These are phyloP conservation scores for Trifolium fragiferum DNA, from an alignment of 306 rosid species.

Conservation along the genomic window DNA sequence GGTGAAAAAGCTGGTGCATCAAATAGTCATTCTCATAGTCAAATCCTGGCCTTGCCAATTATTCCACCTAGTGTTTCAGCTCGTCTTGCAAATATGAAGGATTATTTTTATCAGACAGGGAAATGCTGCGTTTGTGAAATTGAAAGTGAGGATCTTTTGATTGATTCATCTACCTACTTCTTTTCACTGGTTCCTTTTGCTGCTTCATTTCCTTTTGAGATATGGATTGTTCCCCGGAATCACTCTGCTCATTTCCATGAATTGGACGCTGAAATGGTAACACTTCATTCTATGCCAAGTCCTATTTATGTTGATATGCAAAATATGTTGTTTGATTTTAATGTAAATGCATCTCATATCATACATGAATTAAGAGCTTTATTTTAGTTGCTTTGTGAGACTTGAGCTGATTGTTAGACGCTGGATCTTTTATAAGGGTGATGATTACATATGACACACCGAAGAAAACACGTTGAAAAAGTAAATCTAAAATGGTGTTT, in stretches of 20 bases:
- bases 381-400: background rate
- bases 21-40: constrained; percentile 85
- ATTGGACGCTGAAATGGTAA: constrained; percentile 67
- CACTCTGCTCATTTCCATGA: constrained; percentile 80
- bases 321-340: constrained; percentile 13
- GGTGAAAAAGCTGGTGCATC: constrained; percentile 93
- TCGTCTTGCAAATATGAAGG: constrained; percentile 63
- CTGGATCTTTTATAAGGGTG: background rate
- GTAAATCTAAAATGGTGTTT: constrained; percentile 28
- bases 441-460: constrained; percentile 5
- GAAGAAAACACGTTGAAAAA: background rate
- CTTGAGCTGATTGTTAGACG: background rate
- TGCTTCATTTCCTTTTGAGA: constrained; percentile 84
- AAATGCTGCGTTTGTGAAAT: constrained; percentile 70
- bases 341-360: constrained; percentile 20
- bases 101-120: constrained; percentile 56
- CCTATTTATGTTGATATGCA: constrained; percentile 1
- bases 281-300: constrained; percentile 15
- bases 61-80: constrained; percentile 70
- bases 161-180: constrained; percentile 64
- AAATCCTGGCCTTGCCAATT: constrained; percentile 77
- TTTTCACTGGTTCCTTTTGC: constrained; percentile 74
- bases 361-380: constrained; percentile 12
- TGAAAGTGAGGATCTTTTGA: constrained; percentile 55
- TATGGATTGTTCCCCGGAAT: constrained; percentile 76